Percentiles rank a stretch among this genome's conserved stretches.
Conservation (phyloP, 139 green algal genomes). For the Microglena sp. region DNA sequence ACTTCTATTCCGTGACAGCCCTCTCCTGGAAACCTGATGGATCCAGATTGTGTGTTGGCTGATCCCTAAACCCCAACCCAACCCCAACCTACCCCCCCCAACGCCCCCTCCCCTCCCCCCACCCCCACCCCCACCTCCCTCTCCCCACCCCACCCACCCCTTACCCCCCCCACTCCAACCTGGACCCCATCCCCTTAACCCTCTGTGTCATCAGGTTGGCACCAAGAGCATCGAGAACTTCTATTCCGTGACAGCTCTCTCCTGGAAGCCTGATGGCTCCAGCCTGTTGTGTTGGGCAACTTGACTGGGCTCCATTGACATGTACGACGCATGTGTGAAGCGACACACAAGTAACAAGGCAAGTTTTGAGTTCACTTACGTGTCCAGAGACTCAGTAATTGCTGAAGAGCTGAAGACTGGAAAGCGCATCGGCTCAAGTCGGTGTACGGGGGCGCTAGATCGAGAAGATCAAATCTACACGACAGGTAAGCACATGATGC, state of each 20-base stretch:
- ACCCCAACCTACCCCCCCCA: too few relatives aligned
- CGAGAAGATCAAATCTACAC: too few relatives aligned
- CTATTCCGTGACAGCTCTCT: conserved; percentile 48
- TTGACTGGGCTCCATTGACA: conserved; percentile 59
- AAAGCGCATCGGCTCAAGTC: too few relatives aligned
- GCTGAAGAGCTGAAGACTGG: conserved; percentile 59
- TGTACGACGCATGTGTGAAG: conserved; percentile 70
- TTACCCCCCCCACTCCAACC: too few relatives aligned
- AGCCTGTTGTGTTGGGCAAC: conserved; percentile 50
- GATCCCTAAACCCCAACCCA: too few relatives aligned
- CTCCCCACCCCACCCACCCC: too few relatives aligned
- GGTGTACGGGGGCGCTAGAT: too few relatives aligned
- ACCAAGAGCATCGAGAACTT: conserved; percentile 48
- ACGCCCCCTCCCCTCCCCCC: too few relatives aligned
- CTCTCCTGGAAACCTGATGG: conserved; percentile 68
- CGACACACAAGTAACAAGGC: conserved; percentile 38
- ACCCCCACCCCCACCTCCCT: too few relatives aligned
- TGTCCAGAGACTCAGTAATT: conserved; percentile 55
- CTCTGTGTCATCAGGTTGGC: conserved; percentile 4
- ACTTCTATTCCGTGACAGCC: conserved; percentile 57
- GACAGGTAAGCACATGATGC: too few relatives aligned
- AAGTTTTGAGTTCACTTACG: conserved; percentile 80
- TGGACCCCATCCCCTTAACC: too few relatives aligned
- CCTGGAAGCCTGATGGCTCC: conserved; percentile 66
- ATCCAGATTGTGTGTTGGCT: conserved; percentile 51